Evolutionary conservation across 306 rosid species (phyloP).

Genomic region (Begonia masoniana): DNA sequence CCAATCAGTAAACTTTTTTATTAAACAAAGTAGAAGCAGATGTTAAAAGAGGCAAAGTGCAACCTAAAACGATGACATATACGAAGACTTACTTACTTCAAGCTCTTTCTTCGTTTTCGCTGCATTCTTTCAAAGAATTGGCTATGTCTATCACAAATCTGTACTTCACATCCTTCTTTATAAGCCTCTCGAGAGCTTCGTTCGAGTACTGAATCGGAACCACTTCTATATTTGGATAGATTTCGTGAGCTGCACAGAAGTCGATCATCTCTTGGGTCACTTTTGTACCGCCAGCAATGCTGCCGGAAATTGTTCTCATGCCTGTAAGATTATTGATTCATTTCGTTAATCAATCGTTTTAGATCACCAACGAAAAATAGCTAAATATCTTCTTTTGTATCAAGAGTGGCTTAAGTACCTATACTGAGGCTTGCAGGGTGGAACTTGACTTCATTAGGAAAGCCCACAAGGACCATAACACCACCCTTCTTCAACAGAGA

Average conservation of each 20-base stretch:
- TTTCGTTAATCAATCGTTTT: slow-evolving; percentile 1
- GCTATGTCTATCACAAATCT: slow-evolving; percentile 78
- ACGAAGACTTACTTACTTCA: too few relatives aligned
- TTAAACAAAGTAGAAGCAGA: too few relatives aligned
- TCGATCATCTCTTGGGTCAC: slow-evolving; percentile 64
- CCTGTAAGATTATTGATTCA: slow-evolving; percentile 30
- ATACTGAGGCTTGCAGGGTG: slow-evolving; percentile 47
- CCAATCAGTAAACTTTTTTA: too few relatives aligned
- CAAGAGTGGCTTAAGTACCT: slow-evolving; percentile 24
- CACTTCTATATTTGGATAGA: slow-evolving; percentile 65
- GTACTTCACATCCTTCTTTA: slow-evolving; percentile 58
- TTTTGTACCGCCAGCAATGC: slow-evolving; percentile 48
- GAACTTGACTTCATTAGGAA: slow-evolving; percentile 68
- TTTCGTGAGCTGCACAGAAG: slow-evolving; percentile 52
- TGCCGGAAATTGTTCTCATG: slow-evolving; percentile 48
- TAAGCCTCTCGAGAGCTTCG: slow-evolving; percentile 77
- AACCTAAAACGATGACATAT: too few relatives aligned
- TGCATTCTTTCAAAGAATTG: slow-evolving; percentile 36
- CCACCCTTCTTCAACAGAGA: slow-evolving; percentile 50
- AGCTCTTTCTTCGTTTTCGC: slow-evolving; percentile 1
- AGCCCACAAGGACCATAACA: slow-evolving; percentile 52
- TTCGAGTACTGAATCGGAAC: slow-evolving; percentile 68
- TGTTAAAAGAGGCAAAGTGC: too few relatives aligned
- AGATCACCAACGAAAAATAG: slow-evolving; percentile 5
- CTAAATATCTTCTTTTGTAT: too few relatives aligned